A percentile compares a stretch with the other conserved stretches of the same genome.
Conservation (phyloP, 768 basidiomycete species). For the Clitopilus passeckerianus region DNA sequence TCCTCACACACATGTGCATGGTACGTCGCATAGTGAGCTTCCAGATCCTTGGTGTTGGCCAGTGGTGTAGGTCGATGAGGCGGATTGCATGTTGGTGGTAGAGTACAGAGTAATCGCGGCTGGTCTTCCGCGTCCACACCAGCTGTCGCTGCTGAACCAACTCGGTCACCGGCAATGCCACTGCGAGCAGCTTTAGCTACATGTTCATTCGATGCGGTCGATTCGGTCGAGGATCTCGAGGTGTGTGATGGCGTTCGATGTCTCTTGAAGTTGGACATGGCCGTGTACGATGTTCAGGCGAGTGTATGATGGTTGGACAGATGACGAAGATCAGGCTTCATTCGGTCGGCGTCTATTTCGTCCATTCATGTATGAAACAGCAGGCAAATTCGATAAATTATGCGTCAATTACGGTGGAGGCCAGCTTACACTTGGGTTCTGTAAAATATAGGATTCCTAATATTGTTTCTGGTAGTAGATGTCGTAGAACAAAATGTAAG, state of each 20-base stretch:
- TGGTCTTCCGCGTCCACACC: background rate
- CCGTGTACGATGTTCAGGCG: background rate
- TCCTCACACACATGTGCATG: slow-evolving; percentile 81
- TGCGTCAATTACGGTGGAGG: background rate
- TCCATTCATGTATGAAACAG: too few relatives aligned
- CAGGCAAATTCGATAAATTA: too few relatives aligned
- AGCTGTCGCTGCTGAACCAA: slow-evolving; percentile 1
- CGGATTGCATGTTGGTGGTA: slow-evolving; percentile 77
- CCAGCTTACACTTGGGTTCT: background rate
- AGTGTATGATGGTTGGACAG: background rate
- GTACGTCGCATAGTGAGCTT: slow-evolving; percentile 78
- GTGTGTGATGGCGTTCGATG: slow-evolving; percentile 31
- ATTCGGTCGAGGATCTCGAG: slow-evolving; percentile 27
- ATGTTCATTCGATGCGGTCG: slow-evolving; percentile 21
- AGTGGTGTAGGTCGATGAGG: slow-evolving; percentile 57
- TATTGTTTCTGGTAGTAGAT: background rate
- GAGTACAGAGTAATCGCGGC: slow-evolving; percentile 54
- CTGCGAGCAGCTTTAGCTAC: slow-evolving; percentile 24
- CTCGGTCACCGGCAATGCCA: slow-evolving; percentile 4
- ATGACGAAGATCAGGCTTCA: background rate
- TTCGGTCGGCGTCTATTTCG: too few relatives aligned
- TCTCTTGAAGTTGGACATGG: slow-evolving; percentile 25
- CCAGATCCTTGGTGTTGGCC: slow-evolving; percentile 62
- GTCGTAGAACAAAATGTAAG: background rate
- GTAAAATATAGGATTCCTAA: background rate